These are phyloP conservation scores for Camelina neglecta DNA, from an alignment of 345 rosid species.

Conservation along the genomic window DNA sequence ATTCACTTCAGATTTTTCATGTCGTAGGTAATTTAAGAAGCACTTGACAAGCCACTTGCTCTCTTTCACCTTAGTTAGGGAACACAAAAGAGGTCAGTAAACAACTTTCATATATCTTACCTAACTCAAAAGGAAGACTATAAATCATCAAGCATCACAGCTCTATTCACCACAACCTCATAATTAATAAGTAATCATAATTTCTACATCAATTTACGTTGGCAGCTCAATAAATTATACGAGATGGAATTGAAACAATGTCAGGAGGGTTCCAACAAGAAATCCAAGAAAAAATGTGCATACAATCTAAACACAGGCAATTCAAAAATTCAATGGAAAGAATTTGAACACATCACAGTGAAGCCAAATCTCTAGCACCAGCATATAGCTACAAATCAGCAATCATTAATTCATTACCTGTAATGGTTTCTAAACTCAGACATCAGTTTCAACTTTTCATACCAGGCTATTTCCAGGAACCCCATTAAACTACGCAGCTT, in stretches of 20 bases:
- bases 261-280: slow-evolving; percentile 19
- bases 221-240: neutral
- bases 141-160: slow-evolving; percentile 15
- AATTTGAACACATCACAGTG: slow-evolving; percentile 10
- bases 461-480: too few relatives aligned
- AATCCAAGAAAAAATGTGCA: slow-evolving; percentile 6
- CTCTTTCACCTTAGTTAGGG: slow-evolving; percentile 78
- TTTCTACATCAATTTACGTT: slow-evolving; percentile 10
- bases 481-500: too few relatives aligned
- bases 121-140: slow-evolving; percentile 28
- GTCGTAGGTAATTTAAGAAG: slow-evolving; percentile 86
- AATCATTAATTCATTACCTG: too few relatives aligned
- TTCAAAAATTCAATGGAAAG: neutral
- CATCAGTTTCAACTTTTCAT: too few relatives aligned
- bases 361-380: slow-evolving; percentile 11
- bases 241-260: slow-evolving; percentile 3
- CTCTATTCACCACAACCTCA: neutral
- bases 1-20: slow-evolving; percentile 81
- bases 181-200: neutral
- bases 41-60: slow-evolving; percentile 99
- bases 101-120: slow-evolving; percentile 18
- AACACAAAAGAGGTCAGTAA: slow-evolving; percentile 33
- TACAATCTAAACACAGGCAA: slow-evolving; percentile 2
- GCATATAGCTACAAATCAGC: too few relatives aligned
- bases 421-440: too few relatives aligned